Percentiles rank a stretch among this genome's conserved stretches.
phyloP scores from a whole-genome alignment of 148 eudicot genomes.

The Heliamphora exappendiculata region DNA sequence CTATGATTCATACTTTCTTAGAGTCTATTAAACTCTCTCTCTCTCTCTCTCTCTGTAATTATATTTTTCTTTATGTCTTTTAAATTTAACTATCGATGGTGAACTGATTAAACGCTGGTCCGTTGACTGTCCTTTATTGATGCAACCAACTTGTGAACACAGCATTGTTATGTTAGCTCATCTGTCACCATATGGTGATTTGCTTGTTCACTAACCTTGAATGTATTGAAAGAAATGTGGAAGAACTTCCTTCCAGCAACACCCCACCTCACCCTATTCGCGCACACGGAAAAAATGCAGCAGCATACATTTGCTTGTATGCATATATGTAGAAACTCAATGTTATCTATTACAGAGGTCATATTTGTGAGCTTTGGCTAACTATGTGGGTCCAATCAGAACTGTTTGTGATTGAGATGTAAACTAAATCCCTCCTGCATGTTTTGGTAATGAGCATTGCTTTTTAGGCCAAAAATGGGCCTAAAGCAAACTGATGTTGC shows the following conservation, averaged over 20 bases:
- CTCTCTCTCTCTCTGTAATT: too few species aligned
- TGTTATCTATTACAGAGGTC: neutral
- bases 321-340: neutral
- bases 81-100: neutral
- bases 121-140: neutral
- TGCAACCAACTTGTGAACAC: neutral
- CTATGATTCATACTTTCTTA: too few species aligned
- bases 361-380: neutral
- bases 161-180: neutral
- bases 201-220: neutral
- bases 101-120: neutral
- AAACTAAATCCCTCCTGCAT: conserved; percentile 3
- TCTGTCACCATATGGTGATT: neutral
- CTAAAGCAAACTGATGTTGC: too few species aligned
- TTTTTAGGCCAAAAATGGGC: too few species aligned
- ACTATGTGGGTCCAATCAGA: neutral
- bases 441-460: neutral
- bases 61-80: neutral
- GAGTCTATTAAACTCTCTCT: neutral
- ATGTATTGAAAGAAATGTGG: neutral
- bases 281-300: neutral
- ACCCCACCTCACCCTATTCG: neutral
- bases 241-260: neutral
- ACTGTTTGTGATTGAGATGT: neutral
- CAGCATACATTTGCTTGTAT: neutral